Conservation (phyloP, 2,329 filamentous ascomycete species). For the Emmonsiellopsis sp. region DNA sequence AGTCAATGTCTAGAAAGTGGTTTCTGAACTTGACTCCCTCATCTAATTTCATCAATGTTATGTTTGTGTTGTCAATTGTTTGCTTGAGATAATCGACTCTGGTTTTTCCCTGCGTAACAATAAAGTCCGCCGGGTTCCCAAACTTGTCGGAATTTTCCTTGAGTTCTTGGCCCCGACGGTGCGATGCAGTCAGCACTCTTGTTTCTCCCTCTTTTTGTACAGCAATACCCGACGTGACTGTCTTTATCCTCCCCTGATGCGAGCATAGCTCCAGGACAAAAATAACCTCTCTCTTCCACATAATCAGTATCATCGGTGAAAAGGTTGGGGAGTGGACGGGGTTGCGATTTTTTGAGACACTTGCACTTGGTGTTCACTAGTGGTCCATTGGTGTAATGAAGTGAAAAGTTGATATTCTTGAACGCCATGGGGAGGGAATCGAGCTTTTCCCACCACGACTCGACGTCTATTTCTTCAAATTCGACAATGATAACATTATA, state of each 20-base stretch:
- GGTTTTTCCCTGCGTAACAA: background rate
- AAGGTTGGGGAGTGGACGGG: background rate
- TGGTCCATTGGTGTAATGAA: background rate
- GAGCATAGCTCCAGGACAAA: background rate
- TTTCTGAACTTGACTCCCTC: background rate
- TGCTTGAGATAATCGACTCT: background rate
- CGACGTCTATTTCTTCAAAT: background rate
- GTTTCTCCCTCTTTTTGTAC: background rate
- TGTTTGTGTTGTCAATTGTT: background rate
- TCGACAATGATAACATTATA: background rate
- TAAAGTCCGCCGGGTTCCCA: background rate
- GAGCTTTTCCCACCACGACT: background rate
- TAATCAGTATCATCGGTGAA: background rate
- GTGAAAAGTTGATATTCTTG: background rate
- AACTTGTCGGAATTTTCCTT: background rate
- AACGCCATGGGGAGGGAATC: background rate
- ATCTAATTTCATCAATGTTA: background rate
- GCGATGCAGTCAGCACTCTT: background rate
- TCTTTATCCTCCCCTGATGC: background rate
- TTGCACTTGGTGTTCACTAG: background rate
- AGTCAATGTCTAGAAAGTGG: background rate
- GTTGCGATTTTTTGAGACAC: background rate
- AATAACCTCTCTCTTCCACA: background rate
- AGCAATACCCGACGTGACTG: background rate
- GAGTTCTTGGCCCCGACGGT: background rate